Base-by-base conservation (phyloP, 2,329 filamentous ascomycete genomes). In the Tolypocladium sp. region DNA sequence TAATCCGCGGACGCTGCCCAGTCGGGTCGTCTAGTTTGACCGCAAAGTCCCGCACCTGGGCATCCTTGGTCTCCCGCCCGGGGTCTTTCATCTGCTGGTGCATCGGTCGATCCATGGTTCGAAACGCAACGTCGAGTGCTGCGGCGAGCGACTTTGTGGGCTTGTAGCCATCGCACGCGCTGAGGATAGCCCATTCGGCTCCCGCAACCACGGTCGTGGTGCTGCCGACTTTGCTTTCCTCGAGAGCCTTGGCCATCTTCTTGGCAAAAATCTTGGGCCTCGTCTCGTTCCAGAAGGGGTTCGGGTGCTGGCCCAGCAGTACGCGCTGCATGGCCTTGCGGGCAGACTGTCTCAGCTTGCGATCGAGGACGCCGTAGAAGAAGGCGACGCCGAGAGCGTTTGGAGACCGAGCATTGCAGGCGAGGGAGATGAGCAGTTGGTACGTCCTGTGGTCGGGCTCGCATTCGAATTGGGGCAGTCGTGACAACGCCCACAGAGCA, bases 341-440 rank as follows among this genome's bases (percentile, higher is more conserved):
- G 4, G 68, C 60, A 0, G 55, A 46, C 27, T 59, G 61, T 27
- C 66, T 64, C n/a, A 74, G 65, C 41, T 67, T 68, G 59, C 71
- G 70, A 30, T 65, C 59, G 6, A 73, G 63, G 25, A 68, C 63
- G 38, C 64, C 72, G 62, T 75, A 70, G 59, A 74, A 72, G 59
- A 72, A 67, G 22, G 70, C 49, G 40, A 67, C 66, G 42, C 68
- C 70, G 1, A 75, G 65, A 27, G 68, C 65, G 56, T 66, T 63
- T 12, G 69, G 64, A 25, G 72, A 68, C 44, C 68, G 69, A 3
- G 69, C 62, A 22, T 58, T 61, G 61, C 73, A 68, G 17, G 74
- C 73, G 30, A 78, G 65, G 8, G 66, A 61, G 59, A 77, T 73
- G 54, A 82, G 71, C 15, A 69, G 61, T 41, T 70, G 61, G 63